Conservation (phyloP, 116 monocot species). For the Zostera marina region DNA sequence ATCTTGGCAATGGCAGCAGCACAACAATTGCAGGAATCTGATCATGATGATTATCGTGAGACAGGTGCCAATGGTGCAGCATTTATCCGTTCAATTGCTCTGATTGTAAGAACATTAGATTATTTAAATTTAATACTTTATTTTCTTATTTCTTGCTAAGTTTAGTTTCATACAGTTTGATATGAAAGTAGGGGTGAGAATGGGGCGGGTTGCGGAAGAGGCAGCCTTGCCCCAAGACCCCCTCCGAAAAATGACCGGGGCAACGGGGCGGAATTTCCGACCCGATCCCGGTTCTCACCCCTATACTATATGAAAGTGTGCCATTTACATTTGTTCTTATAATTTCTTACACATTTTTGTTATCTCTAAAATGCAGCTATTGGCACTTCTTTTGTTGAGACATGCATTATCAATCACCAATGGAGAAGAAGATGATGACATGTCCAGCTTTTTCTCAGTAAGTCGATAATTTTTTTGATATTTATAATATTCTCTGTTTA, state of each 20-base stretch:
- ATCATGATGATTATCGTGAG: conserved; percentile 75
- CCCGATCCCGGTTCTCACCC: no score
- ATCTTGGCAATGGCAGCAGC: conserved; percentile 75
- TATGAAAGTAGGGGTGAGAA: no score
- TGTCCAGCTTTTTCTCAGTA: conserved; percentile 60
- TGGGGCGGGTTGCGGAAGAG: no score
- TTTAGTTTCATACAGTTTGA: no score
- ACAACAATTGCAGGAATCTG: conserved; percentile 72
- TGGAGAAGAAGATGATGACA: conserved; percentile 58
- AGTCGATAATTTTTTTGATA: conserved; percentile 10
- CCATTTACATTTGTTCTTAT: neutral
- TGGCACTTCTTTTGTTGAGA: conserved; percentile 78
- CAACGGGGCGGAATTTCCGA: no score
- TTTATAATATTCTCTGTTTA: no score
- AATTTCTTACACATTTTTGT: neutral
- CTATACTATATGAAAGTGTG: conserved; percentile 1
- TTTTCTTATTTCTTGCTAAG: neutral
- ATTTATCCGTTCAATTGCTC: conserved; percentile 76
- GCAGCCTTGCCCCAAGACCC: no score
- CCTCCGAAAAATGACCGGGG: no score
- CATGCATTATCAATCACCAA: conserved; percentile 60
- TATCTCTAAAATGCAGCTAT: conserved; percentile 35
- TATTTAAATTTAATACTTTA: neutral
- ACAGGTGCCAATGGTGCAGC: conserved; percentile 66
- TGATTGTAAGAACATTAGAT: conserved; percentile 50